Evolutionary conservation across 140 eudicot genomes (phyloP), one percentile per base, ranked within the genome.

Genomic region (Ambrosia hybrid): DNA sequence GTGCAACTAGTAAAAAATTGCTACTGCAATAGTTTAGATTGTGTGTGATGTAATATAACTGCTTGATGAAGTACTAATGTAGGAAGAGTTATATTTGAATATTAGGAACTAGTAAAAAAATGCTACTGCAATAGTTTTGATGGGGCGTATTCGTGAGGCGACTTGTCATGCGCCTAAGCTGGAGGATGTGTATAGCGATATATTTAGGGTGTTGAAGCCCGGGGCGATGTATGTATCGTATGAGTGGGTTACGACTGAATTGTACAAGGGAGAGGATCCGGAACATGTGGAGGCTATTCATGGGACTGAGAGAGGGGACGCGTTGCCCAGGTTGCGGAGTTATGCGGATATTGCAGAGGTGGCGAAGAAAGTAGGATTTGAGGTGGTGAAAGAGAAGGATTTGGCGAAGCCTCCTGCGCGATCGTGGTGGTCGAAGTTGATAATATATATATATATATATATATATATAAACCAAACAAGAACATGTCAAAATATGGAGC

Each of bases 91-190:
- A 21, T 21, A 21, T 21, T 21, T 21, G 30, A 21, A 21, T 21
- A 21, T 0, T 21, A 21, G 30, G 30, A 21, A 21, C 30, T 21
- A 21, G 30, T 21, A 21, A 21, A 21, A 21, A 21, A 21, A 0
- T 21, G 30, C 30, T 21, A 21, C 30, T 21, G 30, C 30, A 41
- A 91, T 85, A 76, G 92, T 95, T 0, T 93, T 62, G 97, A 93
- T 80, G 98, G 98, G 0, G 98, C 84, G 14, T 92, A 86, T 77
- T 86, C 96, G 52, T 52, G 98, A 92, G 39, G 98, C 98, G 46
- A 89, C 98, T 0, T 92, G 98, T 57, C 98, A 92, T 72, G 98
- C 98, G 38, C 98, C 98, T 12, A 84, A 86, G 51, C 76, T 93
- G 2, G 93, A 93, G 17, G 97, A 90, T 2, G 97, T 93, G 0